Base-by-base conservation (phyloP, 768 basidiomycete species). In the Hebeloma cylindrosporum region DNA sequence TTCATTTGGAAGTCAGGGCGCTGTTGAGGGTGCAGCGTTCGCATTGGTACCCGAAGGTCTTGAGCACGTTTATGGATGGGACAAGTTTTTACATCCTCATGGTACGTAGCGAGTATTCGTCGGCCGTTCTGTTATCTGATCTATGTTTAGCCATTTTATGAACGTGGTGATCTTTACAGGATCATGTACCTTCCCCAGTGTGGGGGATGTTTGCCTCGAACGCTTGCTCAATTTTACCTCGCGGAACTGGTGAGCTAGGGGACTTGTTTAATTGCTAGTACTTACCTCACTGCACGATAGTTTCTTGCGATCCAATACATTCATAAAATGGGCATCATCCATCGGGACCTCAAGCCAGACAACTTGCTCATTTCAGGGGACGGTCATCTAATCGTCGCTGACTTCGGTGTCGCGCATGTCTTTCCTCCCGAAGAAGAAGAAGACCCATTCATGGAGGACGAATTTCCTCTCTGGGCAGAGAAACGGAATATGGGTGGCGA, bases 341-440 rank as follows among this genome's bases (percentile, higher is more conserved):
- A 97, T 67, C 88, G 95, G 18, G 94, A 98, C 64, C 80, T 98
- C 59, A 98, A 98, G 64, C 94, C 94, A 2, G 94, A 96, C 71
- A 97, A 96, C 60, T 85, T 98, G 30, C 73, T 98, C 17, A 85
- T 98, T 43, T 48, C 35, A 11, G 43, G 47, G 1, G 50, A 42
- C 37, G 49, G 53, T 10, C 53, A 55, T 36, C 18, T 55, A n/a
- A 33, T 58, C 13, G 28, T 58, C 4, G 57, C 57, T 16, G 57
- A 55, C 33, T 52, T 53, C 14, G 57, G 88, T 88, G 44, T 84
- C 80, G 45, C 69, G 80, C 45, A 74, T 74, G 25, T 84, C 80
- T 40, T 76, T 88, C 57, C 77, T 93, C 71, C 93, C 92, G 74
- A 87, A 93, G 49, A 47, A 21, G 25, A 46, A n/a, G 40, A 43